Conservation (phyloP, 306 rosid species). For the Inga leiocalycina region DNA sequence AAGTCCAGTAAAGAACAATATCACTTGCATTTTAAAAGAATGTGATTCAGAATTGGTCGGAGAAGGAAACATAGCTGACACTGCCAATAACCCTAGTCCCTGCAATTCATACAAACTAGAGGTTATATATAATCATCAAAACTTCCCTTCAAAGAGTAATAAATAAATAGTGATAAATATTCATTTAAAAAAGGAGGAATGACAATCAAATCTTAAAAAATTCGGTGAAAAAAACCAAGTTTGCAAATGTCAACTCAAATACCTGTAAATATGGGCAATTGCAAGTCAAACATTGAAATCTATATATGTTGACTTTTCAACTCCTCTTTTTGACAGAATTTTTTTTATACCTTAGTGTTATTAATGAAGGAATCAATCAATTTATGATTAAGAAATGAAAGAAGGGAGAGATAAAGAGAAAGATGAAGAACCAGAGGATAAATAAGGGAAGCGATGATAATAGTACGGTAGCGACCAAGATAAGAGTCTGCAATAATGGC, state of each 20-base stretch:
- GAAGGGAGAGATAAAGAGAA: neutral
- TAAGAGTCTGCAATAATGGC: neutral
- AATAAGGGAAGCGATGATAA: neutral
- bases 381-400: no score
- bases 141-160: neutral
- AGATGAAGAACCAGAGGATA: neutral
- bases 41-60: neutral
- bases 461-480: neutral
- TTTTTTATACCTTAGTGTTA: no score
- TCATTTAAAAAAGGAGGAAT: no score
- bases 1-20: neutral
- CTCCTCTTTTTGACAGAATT: no score
- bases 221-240: no score
- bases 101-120: neutral
- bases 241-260: no score
- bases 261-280: no score
- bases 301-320: no score
- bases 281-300: no score
- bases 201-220: no score
- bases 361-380: no score
- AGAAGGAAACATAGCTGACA: neutral
- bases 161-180: neutral
- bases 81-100: neutral
- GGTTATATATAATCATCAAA: neutral
- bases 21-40: neutral